Conservation (phyloP, 2,329 filamentous ascomycete species). For the Fusarium acutatum region DNA sequence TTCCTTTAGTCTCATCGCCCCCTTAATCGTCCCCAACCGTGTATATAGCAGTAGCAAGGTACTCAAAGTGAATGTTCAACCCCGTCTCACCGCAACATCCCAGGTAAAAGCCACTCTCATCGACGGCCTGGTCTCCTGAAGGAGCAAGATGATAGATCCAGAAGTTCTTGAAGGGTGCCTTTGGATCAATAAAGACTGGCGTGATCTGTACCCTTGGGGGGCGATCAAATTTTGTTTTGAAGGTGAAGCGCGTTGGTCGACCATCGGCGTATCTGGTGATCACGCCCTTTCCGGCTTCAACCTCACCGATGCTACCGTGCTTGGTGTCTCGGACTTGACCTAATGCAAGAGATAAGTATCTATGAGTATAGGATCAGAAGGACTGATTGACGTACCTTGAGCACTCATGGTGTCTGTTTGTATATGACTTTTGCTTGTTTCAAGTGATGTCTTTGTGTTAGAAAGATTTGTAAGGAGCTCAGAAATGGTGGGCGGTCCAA, state of each 20-base stretch:
- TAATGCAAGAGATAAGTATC: fast-evolving
- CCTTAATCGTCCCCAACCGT: neutral
- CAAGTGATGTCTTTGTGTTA: too few relatives aligned
- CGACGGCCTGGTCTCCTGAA: neutral
- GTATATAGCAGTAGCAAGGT: neutral
- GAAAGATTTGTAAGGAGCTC: too few relatives aligned
- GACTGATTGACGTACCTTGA: fast-evolving
- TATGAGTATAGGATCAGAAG: fast-evolving
- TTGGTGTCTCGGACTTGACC: neutral
- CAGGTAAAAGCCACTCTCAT: neutral
- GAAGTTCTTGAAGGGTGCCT: neutral
- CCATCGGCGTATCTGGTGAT: neutral
- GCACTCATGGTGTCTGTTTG: neutral
- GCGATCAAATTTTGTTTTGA: neutral
- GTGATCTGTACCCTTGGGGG: neutral
- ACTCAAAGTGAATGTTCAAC: neutral
- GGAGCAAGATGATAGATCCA: neutral
- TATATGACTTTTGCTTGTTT: fast-evolving
- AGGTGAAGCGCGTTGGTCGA: neutral
- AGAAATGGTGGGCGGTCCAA: fast-evolving
- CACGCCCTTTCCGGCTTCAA: neutral
- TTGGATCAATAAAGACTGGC: neutral
- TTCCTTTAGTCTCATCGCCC: fast-evolving
- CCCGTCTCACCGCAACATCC: neutral
- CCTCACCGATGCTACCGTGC: neutral